Base-by-base conservation (phyloP, 768 basidiomycete species). In the Candolleomyces eurysporus region DNA sequence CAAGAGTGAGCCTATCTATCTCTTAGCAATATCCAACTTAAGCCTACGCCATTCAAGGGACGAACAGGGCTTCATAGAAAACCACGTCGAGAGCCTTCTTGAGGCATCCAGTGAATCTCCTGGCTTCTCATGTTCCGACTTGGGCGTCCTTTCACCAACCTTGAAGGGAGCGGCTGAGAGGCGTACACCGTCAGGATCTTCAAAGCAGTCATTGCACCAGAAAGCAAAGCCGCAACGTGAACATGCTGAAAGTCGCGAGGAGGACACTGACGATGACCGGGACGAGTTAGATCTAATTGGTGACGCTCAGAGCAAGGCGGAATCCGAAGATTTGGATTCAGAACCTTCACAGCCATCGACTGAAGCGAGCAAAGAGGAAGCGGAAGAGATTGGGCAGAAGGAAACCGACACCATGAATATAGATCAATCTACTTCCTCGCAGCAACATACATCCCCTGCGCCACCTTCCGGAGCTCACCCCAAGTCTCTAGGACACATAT, bases 251-350 rank as follows among this genome's bases (percentile, higher is more conserved):
- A 52, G 51, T 49, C n/a, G 48, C 48, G 48, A 49, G 51, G 51
- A 52, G 13, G 39, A 19, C 19, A 36, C 5, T 8, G 53, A 31
- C 16, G 62, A 65, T 53, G 66, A 64, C 46, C 39, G 53, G 43
- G 73, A 75, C 59, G 73, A 80, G 65, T 75, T 80, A 8, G 79
- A 80, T 62, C 66, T 80, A 48, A 71, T 80, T 39, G 72, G 73
- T 2, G 17, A 19, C 21, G 5, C 57, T 10, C 42, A 32, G 19
- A 40, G 40, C 9, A 17, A n/a, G 16, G 57, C 11, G 39, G 17
- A 11, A 22, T 36, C 32, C 11, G n/a, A n/a, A n/a, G 11, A 42
- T 40, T 48, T 48, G 19, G 32, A n/a, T 21, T 26, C 59, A 17
- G 16, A 16, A 31, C 31, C 48, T 31, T 6, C 30, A 39, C 16